phyloP scores from a whole-genome alignment of 352 stramenopile species.

The Phytophthora vignae region DNA sequence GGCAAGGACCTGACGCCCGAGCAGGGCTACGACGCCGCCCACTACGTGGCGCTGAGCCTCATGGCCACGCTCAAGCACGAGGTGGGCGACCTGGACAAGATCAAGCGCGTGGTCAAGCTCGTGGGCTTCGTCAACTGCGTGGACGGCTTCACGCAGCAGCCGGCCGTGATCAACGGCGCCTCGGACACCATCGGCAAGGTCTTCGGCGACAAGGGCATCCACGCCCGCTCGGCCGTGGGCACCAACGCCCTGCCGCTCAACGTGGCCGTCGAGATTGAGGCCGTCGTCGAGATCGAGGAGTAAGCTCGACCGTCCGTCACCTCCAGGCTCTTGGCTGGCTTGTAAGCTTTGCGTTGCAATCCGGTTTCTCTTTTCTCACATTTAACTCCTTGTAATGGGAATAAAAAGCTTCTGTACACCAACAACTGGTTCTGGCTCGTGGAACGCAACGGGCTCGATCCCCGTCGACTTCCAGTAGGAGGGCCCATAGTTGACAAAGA shows the following conservation, averaged over 20 bases:
- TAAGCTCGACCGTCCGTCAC: conserved; percentile 27
- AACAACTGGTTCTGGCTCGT: conserved; percentile 23
- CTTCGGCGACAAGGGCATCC: conserved; percentile 90
- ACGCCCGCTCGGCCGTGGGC: conserved; percentile 95
- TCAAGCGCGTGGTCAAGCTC: conserved; percentile 96
- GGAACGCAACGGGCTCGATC: conserved; percentile 54
- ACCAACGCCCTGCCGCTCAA: conserved; percentile 97
- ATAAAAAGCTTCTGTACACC: conserved; percentile 29
- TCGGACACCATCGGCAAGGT: conserved; percentile 94
- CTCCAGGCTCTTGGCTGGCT: conserved; percentile 2
- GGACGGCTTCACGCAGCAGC: conserved; percentile 92
- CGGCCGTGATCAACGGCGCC: conserved; percentile 95
- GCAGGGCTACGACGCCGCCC: conserved; percentile 91
- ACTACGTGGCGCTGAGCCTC: conserved; percentile 91
- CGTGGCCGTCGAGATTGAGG: conserved; percentile 97
- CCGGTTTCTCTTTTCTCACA: conserved; percentile 5
- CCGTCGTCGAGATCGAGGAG: conserved; percentile 95
- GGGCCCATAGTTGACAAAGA: conserved; percentile 78
- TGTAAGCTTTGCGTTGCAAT: too few relatives aligned
- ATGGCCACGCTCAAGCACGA: conserved; percentile 93
- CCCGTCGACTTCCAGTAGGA: conserved; percentile 79
- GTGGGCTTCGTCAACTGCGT: conserved; percentile 97
- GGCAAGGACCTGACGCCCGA: conserved; percentile 90
- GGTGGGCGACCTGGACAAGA: conserved; percentile 92
- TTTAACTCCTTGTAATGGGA: conserved; percentile 29